Conservation (phyloP, 345 rosid genomes). For the Melaleuca alternifolia region DNA sequence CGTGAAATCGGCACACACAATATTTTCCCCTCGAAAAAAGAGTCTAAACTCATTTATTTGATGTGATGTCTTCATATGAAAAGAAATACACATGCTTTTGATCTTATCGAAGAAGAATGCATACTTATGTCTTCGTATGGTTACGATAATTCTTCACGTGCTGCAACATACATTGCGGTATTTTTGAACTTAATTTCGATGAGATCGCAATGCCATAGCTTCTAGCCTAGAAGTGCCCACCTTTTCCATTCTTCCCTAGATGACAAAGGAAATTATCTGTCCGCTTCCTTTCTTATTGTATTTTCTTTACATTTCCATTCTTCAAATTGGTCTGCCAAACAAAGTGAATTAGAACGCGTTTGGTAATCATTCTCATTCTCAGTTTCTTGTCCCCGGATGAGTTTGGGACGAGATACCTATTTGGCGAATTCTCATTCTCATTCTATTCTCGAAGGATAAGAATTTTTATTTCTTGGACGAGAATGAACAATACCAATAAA, state of each 20-base stretch:
- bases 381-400: no score
- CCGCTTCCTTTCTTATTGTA: neutral
- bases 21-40: neutral
- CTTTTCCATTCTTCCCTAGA: neutral
- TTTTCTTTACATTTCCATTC: neutral
- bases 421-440: no score
- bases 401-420: no score
- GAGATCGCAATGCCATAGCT: neutral
- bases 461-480: no score
- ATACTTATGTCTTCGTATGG: fast-evolving
- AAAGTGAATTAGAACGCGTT: neutral
- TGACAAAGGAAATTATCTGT: neutral
- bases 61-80: neutral
- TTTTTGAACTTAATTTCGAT: neutral
- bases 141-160: neutral
- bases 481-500: no score
- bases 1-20: neutral
- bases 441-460: no score
- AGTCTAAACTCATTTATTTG: fast-evolving
- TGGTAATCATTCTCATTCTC: no score
- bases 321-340: neutral
- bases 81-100: fast-evolving
- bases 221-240: neutral
- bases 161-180: neutral
- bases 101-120: no score